Evolutionary conservation across 2,329 filamentous ascomycete genomes (phyloP), one percentile per base, ranked within the genome.

Genomic region (Septoria linicola): DNA sequence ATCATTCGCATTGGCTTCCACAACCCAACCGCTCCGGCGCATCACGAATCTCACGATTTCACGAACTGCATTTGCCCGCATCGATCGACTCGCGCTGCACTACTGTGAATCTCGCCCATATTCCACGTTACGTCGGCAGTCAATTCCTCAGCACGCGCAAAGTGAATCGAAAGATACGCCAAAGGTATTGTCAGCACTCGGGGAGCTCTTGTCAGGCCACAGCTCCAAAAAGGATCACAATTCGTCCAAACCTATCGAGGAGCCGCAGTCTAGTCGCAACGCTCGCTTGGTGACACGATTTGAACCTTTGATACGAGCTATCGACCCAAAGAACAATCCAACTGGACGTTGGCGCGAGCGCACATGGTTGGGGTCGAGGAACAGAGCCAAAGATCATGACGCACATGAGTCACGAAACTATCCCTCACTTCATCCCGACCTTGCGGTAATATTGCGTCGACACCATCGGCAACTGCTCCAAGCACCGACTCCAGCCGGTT

Each of bases 1-100:
- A 17, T 19, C 42, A 16, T 32, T 39, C 57, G 42, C 49, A 49
- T 58, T 59, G 57, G 57, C 57, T 55, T 51, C 53, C 34, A 23
- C 43, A 20, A 23, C 19, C 21, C 41, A 16, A 6, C 13, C 51
- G 21, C 17, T 51, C 31, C 36, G 47, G 53, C 57, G 54, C 47
- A 17, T 59, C n/a, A 59, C 59, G 59, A 56, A 14, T 34, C 25
- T 36, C 11, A 59, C 57, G 50, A 58, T 42, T 49, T 50, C 43
- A 55, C 57, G 53, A 52, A 16, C 40, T 23, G n/a, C 21, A 19
- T 30, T 23, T 37, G 31, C 34, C 40, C 37, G 13, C 39, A 34
- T 40, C 20, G 10, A 27, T 30, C 43, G 25, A 8, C 20, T 25
- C 13, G 16, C 25, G 19, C 17, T 34, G 6, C 21, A 27, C 48